phyloP scores from a whole-genome alignment of 2,329 filamentous ascomycete genomes.

The Xylariaceae sp. region DNA sequence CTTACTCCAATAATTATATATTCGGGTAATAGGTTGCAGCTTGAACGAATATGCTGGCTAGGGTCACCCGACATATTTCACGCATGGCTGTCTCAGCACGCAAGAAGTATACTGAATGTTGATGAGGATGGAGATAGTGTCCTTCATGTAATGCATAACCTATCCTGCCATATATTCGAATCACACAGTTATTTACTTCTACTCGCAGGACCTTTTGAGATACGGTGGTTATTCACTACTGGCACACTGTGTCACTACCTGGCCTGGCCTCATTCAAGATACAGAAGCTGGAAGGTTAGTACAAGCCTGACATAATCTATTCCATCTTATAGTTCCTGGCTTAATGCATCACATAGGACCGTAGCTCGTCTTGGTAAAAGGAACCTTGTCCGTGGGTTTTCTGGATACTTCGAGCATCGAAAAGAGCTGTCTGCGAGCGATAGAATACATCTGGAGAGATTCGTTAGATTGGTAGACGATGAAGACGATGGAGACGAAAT shows the following conservation, averaged over 20 bases:
- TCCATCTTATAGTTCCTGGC: neutral
- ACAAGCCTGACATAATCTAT: neutral
- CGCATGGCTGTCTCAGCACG: neutral
- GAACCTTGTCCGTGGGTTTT: neutral
- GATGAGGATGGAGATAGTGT: neutral
- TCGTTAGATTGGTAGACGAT: neutral
- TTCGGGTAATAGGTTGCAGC: no score
- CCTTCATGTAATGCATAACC: neutral
- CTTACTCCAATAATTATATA: neutral
- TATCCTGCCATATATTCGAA: neutral
- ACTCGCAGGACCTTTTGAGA: neutral
- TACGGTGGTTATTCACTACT: neutral
- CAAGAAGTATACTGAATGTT: neutral
- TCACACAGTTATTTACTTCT: neutral
- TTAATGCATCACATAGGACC: neutral
- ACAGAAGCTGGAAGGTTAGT: neutral
- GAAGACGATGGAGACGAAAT: neutral
- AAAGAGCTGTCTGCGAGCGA: neutral
- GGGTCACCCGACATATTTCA: neutral
- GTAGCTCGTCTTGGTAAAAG: neutral
- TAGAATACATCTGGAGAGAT: neutral
- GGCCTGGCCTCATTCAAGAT: neutral
- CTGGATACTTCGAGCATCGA: no score
- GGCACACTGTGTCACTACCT: neutral
- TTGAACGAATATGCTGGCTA: neutral